Evolutionary conservation across 2,329 filamentous ascomycete genomes (phyloP).

Genomic region (Ophiostoma ips): DNA sequence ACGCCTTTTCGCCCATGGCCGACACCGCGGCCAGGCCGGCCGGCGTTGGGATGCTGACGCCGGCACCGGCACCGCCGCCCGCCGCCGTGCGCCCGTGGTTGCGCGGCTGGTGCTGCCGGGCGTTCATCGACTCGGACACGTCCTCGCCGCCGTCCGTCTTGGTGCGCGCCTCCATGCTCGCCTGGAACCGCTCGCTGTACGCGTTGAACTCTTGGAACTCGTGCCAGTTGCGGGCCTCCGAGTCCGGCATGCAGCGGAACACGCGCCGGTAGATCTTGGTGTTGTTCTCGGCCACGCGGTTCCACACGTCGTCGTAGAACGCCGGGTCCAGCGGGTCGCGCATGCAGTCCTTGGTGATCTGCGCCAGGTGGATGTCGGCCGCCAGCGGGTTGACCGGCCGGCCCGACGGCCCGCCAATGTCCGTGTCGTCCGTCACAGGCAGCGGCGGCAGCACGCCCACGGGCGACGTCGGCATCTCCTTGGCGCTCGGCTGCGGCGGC

Average conservation of each 20-base stretch:
- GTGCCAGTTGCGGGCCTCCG: conserved; percentile 81
- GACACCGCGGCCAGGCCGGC: conserved; percentile 22
- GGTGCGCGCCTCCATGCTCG: conserved; percentile 46
- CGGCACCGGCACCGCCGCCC: conserved; percentile 25
- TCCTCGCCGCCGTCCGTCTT: conserved; percentile 34
- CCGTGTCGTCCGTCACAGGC: conserved; percentile 60
- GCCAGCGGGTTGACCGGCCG: conserved; percentile 37
- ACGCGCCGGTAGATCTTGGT: conserved; percentile 87
- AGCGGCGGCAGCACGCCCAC: conserved; percentile 57
- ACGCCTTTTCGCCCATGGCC: conserved; percentile 22
- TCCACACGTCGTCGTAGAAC: conserved; percentile 85
- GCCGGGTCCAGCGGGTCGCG: conserved; percentile 67
- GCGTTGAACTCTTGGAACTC: conserved; percentile 76
- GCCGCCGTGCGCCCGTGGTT: conserved; percentile 15
- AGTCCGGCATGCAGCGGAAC: conserved; percentile 95
- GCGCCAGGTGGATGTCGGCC: conserved; percentile 57
- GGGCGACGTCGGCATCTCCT: conserved; percentile 24
- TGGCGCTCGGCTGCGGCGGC: conserved; percentile 39
- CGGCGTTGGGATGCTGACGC: conserved; percentile 29
- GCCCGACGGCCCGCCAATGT: conserved; percentile 57
- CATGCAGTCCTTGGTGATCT: conserved; percentile 86
- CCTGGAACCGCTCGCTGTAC: conserved; percentile 66
- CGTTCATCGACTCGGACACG: conserved; percentile 2
- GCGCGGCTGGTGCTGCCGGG: conserved; percentile 1
- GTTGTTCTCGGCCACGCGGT: conserved; percentile 78